phyloP scores from a whole-genome alignment of 2,329 filamentous ascomycete species.

The Exserohilum rostratum region DNA sequence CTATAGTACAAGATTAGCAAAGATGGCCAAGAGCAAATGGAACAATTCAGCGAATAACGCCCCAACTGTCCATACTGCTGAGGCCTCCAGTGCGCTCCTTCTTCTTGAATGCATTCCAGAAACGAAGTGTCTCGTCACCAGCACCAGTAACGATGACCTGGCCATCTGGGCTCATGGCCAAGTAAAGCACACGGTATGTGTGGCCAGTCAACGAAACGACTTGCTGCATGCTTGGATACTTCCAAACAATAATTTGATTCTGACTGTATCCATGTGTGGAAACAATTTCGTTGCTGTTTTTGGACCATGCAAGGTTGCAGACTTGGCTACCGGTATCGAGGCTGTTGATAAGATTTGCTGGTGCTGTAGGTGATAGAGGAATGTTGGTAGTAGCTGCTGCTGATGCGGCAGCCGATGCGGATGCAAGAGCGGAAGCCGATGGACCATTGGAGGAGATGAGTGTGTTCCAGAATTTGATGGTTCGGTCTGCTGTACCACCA shows the following conservation, averaged over 20 bases:
- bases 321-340: conserved; percentile 97
- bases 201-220: conserved; percentile 94
- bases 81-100: conserved; percentile 70
- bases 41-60: conserved; percentile 69
- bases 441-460: conserved; percentile 68
- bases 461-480: conserved; percentile 98
- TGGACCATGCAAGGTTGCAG: conserved; percentile 97
- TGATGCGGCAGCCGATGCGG: conserved; percentile 44
- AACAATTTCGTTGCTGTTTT: conserved; percentile 97
- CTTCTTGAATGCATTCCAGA: conserved; percentile 95
- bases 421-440: conserved; percentile 49
- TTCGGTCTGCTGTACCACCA: conserved; percentile 91
- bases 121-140: conserved; percentile 92
- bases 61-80: conserved; percentile 72
- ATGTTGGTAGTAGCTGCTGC: conserved; percentile 39
- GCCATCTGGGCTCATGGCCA: conserved; percentile 97
- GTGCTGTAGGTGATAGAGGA: conserved; percentile 43
- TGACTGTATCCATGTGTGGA: conserved; percentile 97
- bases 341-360: conserved; percentile 67
- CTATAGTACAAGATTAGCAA: conserved; percentile 11
- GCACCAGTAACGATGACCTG: conserved; percentile 93
- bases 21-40: conserved; percentile 1
- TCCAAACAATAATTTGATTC: conserved; percentile 99
- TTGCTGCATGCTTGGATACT: conserved; percentile 97
- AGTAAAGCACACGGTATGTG: conserved; percentile 92